Base-by-base conservation (phyloP, 306 rosid species). In the Echinosophora koreensis region DNA sequence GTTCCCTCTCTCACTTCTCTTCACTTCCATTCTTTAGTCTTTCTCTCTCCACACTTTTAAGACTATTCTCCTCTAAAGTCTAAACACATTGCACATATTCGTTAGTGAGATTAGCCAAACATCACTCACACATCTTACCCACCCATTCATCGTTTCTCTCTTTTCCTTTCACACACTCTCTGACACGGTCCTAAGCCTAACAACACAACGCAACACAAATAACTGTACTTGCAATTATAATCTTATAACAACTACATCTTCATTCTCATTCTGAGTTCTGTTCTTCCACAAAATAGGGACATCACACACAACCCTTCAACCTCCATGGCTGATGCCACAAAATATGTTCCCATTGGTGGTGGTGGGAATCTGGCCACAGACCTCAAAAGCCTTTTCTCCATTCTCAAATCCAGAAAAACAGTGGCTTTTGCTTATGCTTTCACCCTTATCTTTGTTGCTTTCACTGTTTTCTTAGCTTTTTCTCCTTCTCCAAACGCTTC, bases 311-410 rank as follows among this genome's bases (percentile, higher is more conserved):
- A 1, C 5, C 14, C 49, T 46, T 10, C 10, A 18, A 37, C 50
- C 13, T 42, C 83, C 87, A 92, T 92, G 99, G 94, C 97, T 8
- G 96, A 90, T 71, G 79, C 90, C 54, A 70, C 88, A 7, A 95
- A 95, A 88, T 83, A 87, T 69, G 70, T 22, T 13, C 89, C 91
- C 49, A 50, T 79, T 69, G 87, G 81, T 28, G 86, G 88, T 0
- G 86, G 76, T 16, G 82, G 85, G 3, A 80, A 80, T 3, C 28
- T 85, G 14, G 22, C 71, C 81, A 73, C 91, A 3, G 98, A 92
- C 87, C 52, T 92, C 16, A 88, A 64, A 59, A 83, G 67, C 61
- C 87, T 91, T 80, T 82, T 91, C 83, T 42, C 92, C 64, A 5
- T 88, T 73, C 50, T 91, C 82, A 92, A 83, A 83, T 67, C 96